Percentiles rank a stretch among this genome's conserved stretches.
phyloP scores from a whole-genome alignment of 768 basidiomycete species.

The Russula compacta region DNA sequence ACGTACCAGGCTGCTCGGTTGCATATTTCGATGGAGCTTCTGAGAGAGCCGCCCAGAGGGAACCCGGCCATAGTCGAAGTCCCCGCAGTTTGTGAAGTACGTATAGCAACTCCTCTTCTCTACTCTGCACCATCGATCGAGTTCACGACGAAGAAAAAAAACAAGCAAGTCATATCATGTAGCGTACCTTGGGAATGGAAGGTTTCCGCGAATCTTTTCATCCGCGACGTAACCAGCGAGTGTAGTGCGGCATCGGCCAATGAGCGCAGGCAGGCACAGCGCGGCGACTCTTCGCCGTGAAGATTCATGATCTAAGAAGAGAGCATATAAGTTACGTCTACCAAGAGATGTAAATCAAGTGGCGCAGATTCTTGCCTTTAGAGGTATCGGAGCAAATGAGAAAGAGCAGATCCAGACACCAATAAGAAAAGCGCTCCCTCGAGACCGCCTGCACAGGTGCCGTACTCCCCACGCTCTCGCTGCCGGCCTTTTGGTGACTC shows the following conservation, averaged over 20 bases:
- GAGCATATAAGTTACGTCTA: background rate
- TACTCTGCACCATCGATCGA: slow-evolving; percentile 37
- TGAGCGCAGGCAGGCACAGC: slow-evolving; percentile 57
- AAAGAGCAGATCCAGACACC: slow-evolving; percentile 87
- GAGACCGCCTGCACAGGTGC: slow-evolving; percentile 47
- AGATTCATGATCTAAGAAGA: slow-evolving; percentile 45
- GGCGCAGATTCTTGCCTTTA: slow-evolving; percentile 36
- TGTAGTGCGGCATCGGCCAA: slow-evolving; percentile 64
- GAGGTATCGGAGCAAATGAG: slow-evolving; percentile 62
- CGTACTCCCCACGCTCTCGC: slow-evolving; percentile 34
- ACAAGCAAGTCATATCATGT: too few species aligned
- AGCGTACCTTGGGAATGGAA: slow-evolving; percentile 78
- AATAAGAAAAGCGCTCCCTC: slow-evolving; percentile 82
- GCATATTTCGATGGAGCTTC: slow-evolving; percentile 51
- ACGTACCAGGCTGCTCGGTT: slow-evolving; percentile 51
- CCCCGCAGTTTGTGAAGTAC: slow-evolving; percentile 68
- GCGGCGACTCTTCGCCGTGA: slow-evolving; percentile 62
- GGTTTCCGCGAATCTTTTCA: slow-evolving; percentile 69
- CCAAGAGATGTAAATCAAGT: background rate
- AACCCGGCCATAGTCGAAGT: slow-evolving; percentile 65
- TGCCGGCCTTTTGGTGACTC: background rate
- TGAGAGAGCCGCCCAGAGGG: slow-evolving; percentile 67
- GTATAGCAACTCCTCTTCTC: slow-evolving; percentile 87
- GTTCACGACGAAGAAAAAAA: background rate
- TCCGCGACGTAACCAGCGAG: slow-evolving; percentile 77